phyloP scores from a whole-genome alignment of 23 red algal species.

The Chondrus crispus region DNA sequence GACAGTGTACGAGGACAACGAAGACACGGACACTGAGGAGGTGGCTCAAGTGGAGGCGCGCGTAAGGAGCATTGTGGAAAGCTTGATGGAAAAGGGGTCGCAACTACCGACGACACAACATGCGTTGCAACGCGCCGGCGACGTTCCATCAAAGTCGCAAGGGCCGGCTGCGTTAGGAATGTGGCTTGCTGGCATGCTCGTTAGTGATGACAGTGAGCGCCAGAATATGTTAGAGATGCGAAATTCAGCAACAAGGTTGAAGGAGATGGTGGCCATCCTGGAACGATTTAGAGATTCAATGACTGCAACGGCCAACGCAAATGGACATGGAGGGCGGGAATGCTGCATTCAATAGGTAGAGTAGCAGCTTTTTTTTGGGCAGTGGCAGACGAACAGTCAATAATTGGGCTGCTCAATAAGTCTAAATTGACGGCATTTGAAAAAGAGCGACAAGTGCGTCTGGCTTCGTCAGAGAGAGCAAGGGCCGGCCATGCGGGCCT shows the following conservation, averaged over 20 bases:
- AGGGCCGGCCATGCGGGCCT: too few species aligned
- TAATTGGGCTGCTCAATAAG: too few species aligned
- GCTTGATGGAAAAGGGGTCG: constrained; percentile 11
- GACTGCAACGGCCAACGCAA: neutral
- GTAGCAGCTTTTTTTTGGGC: too few species aligned
- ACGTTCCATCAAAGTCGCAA: constrained; percentile 20
- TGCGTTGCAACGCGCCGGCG: constrained; percentile 35
- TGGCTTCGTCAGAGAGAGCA: too few species aligned
- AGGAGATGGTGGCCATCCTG: constrained; percentile 43
- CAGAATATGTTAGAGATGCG: constrained; percentile 42
- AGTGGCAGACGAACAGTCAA: too few species aligned
- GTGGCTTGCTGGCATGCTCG: constrained; percentile 61
- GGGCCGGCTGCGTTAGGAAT: constrained; percentile 50
- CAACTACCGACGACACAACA: constrained; percentile 13
- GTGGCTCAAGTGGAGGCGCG: neutral
- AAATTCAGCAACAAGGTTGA: constrained; percentile 32
- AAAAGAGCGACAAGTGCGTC: too few species aligned
- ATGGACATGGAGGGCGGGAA: constrained; percentile 15
- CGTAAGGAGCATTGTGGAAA: neutral
- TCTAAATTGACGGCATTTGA: too few species aligned
- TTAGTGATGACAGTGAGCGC: constrained; percentile 35
- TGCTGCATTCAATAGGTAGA: constrained; percentile 52
- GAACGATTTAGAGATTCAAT: constrained; percentile 33
- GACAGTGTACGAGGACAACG: constrained; percentile 43
- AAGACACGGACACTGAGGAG: constrained; percentile 47